Evolutionary conservation across 2,329 filamentous ascomycete genomes (phyloP).

Genomic region (Trichoderma hamatum): DNA sequence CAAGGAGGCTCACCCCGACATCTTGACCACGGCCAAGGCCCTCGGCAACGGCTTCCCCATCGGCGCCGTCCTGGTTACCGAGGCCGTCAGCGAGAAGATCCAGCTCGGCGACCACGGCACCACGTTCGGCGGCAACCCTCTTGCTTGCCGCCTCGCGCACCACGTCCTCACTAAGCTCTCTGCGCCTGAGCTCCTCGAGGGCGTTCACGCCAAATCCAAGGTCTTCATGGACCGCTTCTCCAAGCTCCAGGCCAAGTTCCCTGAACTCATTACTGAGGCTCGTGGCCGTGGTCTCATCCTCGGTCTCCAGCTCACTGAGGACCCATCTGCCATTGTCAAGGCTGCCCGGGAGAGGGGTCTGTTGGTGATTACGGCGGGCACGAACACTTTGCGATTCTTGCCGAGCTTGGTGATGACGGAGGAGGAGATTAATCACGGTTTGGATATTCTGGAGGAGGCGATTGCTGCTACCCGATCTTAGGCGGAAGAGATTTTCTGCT

Average conservation of each 20-base stretch:
- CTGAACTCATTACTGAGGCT: constrained; percentile 74
- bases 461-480: constrained; percentile 50
- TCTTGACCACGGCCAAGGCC: constrained; percentile 92
- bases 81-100: constrained; percentile 47
- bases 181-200: constrained; percentile 68
- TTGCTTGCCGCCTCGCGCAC: constrained; percentile 82
- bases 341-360: constrained; percentile 86
- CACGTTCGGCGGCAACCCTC: constrained; percentile 90
- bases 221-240: constrained; percentile 54
- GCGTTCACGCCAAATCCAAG: constrained; percentile 67
- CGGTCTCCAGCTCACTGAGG: constrained; percentile 77
- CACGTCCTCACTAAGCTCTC: constrained; percentile 80
- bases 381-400: constrained; percentile 89
- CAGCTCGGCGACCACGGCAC: constrained; percentile 82
- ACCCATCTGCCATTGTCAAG: constrained; percentile 74
- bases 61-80: constrained; percentile 63
- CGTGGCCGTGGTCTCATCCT: constrained; percentile 84
- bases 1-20: constrained; percentile 83
- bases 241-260: constrained; percentile 54
- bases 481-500: background rate
- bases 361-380: constrained; percentile 88
- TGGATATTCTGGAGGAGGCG: constrained; percentile 73
- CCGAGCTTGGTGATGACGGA: constrained; percentile 81
- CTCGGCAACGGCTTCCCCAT: constrained; percentile 96
- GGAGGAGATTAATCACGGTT: constrained; percentile 76